phyloP scores from a whole-genome alignment of 176 grass and related monocot species.

The Oryza punctata region DNA sequence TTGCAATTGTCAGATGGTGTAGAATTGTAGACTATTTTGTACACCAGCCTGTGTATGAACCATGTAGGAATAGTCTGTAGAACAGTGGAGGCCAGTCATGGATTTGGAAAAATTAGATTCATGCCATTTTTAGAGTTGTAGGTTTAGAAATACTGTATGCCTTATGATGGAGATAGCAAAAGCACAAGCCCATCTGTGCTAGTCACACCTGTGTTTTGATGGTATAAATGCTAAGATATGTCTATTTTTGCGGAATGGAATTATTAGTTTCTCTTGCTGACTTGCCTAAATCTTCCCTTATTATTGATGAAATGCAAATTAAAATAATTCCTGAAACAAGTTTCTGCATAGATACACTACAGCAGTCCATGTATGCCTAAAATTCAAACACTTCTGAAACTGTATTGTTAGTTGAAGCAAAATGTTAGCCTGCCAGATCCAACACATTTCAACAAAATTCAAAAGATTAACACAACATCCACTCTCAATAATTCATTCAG shows the following conservation, averaged over 20 bases:
- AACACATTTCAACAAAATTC: background rate
- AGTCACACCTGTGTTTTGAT: background rate
- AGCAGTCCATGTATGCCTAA: background rate
- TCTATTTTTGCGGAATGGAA: background rate
- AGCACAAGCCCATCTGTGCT: background rate
- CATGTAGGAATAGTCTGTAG: too few relatives aligned
- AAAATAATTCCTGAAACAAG: background rate
- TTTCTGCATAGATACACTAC: background rate
- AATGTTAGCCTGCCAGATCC: background rate
- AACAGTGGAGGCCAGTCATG: too few relatives aligned
- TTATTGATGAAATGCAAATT: background rate
- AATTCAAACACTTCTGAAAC: background rate
- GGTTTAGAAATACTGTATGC: background rate
- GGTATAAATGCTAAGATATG: background rate
- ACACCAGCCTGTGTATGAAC: too few relatives aligned
- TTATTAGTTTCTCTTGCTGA: background rate
- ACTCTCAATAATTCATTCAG: background rate
- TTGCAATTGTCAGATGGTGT: too few relatives aligned
- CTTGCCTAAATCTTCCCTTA: background rate
- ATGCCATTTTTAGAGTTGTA: too few relatives aligned
- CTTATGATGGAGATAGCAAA: background rate
- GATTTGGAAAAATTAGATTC: background rate
- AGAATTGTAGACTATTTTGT: too few relatives aligned
- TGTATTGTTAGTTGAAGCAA: background rate
- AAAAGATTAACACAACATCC: background rate